A percentile compares a stretch with the other conserved stretches of the same genome.
phyloP scores from a whole-genome alignment of 1,284 basidiomycete genomes.

The Papiliotrema nemorosa region DNA sequence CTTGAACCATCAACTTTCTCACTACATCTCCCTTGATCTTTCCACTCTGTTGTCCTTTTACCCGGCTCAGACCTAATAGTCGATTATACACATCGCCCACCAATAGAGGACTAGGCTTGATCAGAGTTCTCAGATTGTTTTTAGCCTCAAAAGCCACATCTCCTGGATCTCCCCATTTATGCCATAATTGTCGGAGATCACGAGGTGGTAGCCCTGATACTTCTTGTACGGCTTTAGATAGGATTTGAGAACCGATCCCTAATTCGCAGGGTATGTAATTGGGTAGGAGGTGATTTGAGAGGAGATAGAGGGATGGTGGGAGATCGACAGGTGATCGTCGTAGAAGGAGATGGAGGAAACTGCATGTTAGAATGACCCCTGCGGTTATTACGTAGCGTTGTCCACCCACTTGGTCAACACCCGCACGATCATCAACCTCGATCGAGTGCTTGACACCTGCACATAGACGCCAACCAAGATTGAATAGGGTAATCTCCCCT shows the following conservation, averaged over 20 bases:
- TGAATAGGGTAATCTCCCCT: slow-evolving; percentile 63
- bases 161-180: slow-evolving; percentile 62
- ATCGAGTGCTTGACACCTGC: slow-evolving; percentile 69
- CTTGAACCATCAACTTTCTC: slow-evolving; percentile 75
- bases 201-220: slow-evolving; percentile 71
- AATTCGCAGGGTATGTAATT: slow-evolving; percentile 71
- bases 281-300: slow-evolving; percentile 81
- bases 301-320: slow-evolving; percentile 77
- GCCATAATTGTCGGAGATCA: slow-evolving; percentile 60
- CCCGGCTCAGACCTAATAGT: slow-evolving; percentile 61
- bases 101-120: slow-evolving; percentile 67
- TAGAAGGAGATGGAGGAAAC: slow-evolving; percentile 64
- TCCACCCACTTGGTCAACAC: slow-evolving; percentile 66
- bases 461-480: slow-evolving; percentile 75
- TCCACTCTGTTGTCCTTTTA: slow-evolving; percentile 70
- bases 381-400: neutral
- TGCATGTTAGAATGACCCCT: slow-evolving; percentile 15
- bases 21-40: slow-evolving; percentile 75
- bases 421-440: slow-evolving; percentile 75
- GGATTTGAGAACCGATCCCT: slow-evolving; percentile 69
- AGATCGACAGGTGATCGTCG: slow-evolving; percentile 67
- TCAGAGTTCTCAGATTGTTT: slow-evolving; percentile 68
- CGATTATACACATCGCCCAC: slow-evolving; percentile 64
- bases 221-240: slow-evolving; percentile 75
- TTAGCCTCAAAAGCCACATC: slow-evolving; percentile 83